Percentiles rank a stretch among this genome's conserved stretches.
These are phyloP conservation scores for Aspergillus ruber DNA, from an alignment of 2,329 filamentous ascomycete genomes.

Conservation along the genomic window DNA sequence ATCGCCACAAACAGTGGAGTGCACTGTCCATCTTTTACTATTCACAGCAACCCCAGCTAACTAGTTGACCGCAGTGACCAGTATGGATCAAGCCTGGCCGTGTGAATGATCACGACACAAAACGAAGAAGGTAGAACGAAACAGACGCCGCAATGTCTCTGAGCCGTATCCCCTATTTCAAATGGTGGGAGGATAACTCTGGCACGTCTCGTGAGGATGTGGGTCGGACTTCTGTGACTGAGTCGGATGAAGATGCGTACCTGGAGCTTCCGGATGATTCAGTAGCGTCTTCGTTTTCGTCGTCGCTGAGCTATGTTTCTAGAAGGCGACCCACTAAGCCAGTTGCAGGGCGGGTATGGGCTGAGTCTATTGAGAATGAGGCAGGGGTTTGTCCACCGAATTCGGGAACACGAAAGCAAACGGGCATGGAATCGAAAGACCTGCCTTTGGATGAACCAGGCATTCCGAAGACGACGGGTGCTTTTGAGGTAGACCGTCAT, in stretches of 20 bases:
- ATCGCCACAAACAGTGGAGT: too few relatives aligned
- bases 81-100: too few relatives aligned
- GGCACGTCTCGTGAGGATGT: conserved; percentile 18
- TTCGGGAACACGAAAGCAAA: conserved; percentile 11
- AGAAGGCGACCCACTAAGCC: conserved; percentile 32
- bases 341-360: conserved; percentile 33
- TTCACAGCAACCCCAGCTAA: background rate
- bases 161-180: conserved; percentile 37
- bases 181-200: conserved; percentile 36
- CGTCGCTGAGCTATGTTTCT: conserved; percentile 20
- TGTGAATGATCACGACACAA: background rate
- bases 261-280: conserved; percentile 26
- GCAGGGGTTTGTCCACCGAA: conserved; percentile 15
- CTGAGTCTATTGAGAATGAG: conserved; percentile 23
- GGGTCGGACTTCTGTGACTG: conserved; percentile 13
- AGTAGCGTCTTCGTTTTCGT: conserved; percentile 29
- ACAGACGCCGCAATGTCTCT: conserved; percentile 32
- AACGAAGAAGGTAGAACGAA: background rate
- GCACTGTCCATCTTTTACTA: too few relatives aligned
- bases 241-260: conserved; percentile 20
- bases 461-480: conserved; percentile 28
- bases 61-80: too few relatives aligned
- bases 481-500: conserved; percentile 50
- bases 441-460: conserved; percentile 9
- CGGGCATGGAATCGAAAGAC: conserved; percentile 7